Base-by-base conservation (phyloP, 2,329 filamentous ascomycete species). In the Aphanocladium album region DNA sequence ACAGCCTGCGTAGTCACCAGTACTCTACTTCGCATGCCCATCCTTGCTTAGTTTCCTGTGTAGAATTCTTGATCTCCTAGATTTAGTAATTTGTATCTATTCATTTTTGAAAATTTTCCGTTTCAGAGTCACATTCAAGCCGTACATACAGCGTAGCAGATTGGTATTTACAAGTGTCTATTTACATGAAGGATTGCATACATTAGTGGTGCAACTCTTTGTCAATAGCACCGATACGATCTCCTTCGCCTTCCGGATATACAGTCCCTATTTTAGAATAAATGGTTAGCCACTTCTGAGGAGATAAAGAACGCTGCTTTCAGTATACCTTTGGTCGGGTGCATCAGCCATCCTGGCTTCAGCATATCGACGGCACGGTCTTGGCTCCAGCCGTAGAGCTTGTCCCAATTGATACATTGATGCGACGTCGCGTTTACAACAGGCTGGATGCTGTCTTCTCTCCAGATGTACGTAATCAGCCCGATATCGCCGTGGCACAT, bases 291-390 rank as follows among this genome's bases (percentile, higher is more conserved):
- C 30, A 9, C 30, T 30, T 30, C 35, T 45, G n/a, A 45, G 41
- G 5, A 21, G 2, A 19, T 8, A 4, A 21, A 19, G 19, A 46
- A 46, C 23, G 7, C 9, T 23, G n/a, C 55, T 37, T n/a, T n/a
- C n/a, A n/a, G n/a, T n/a, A n/a, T 19, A 60, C 57, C 57, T 21
- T 60, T 60, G n/a, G 57, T 60, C 8, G 57, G 57, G 37, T 60
- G 57, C 14, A 60, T 37, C n/a, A 60, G 8, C 57, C 57, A 60
- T 16, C 57, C 57, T 1, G 57, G 57, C 39, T 53, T 53, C 5
- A 60, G 37, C 57, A 60, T 60, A 19, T 60, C 57, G 5, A 60
- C 57, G 1, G 57, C 57, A n/a, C 57, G 49, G 17, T 60, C 57
- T 21, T 53, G 37, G 41, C 57, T 60, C 57, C 57, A 60, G 7